These are phyloP conservation scores for Alternaria ethzedia DNA, from an alignment of 2,329 filamentous ascomycete genomes.

Conservation along the genomic window DNA sequence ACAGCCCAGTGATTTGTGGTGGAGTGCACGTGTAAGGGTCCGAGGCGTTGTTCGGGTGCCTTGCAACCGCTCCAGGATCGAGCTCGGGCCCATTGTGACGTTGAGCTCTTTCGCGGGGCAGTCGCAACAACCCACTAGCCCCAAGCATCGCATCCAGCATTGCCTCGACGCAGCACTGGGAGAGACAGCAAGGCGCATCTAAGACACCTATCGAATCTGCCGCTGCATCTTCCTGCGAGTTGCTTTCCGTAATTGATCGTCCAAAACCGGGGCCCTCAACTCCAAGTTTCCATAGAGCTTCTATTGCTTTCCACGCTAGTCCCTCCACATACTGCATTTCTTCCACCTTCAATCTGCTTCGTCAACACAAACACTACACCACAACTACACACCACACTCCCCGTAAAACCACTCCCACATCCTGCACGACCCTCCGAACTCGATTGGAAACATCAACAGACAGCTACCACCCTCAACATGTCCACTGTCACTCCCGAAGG, in stretches of 20 bases:
- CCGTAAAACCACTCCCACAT: not conserved
- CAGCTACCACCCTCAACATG: slow-evolving; percentile 26
- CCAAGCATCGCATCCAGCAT: not conserved
- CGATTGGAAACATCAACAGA: slow-evolving; percentile 4
- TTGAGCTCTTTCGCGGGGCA: slow-evolving; percentile 32
- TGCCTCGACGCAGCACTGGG: slow-evolving; percentile 12
- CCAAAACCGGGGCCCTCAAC: slow-evolving; percentile 28
- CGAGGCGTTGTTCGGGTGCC: slow-evolving; percentile 18
- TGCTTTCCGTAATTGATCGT: slow-evolving; percentile 17
- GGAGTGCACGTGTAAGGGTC: slow-evolving; percentile 13
- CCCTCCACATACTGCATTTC: slow-evolving; percentile 45
- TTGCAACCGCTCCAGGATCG: slow-evolving; percentile 20
- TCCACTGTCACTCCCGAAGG: slow-evolving; percentile 50
- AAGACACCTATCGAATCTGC: not conserved
- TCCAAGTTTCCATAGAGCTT: slow-evolving; percentile 42
- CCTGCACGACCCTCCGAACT: not conserved
- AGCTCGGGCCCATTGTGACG: slow-evolving; percentile 33
- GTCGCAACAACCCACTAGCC: slow-evolving; percentile 31
- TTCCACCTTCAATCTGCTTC: slow-evolving; percentile 38
- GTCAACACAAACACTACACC: slow-evolving; percentile 27
- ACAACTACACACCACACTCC: slow-evolving; percentile 18
- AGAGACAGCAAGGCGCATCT: slow-evolving; percentile 4
- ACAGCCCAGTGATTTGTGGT: not conserved
- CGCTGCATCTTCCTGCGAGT: not conserved
- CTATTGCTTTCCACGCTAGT: slow-evolving; percentile 50